phyloP scores from a whole-genome alignment of 441 rosid species.

The Corymbia citriodora region DNA sequence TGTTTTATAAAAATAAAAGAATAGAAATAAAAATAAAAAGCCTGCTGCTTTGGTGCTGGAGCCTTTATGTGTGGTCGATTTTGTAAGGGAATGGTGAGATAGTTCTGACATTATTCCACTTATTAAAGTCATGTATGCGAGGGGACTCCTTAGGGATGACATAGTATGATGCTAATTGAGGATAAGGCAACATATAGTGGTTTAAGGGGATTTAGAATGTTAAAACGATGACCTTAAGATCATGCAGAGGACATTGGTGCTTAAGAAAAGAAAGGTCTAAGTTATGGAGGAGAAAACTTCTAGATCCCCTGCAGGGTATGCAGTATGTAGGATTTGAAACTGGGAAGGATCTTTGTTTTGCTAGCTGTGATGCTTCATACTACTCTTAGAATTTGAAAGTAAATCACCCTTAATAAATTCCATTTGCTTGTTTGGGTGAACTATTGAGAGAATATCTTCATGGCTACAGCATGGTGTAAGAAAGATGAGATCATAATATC shows the following conservation, averaged over 20 bases:
- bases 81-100: background rate
- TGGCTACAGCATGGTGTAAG: background rate
- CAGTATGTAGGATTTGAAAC: background rate
- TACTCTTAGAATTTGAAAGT: background rate
- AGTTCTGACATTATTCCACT: background rate
- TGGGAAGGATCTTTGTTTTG: background rate
- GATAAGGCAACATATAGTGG: background rate
- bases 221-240: background rate
- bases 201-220: background rate
- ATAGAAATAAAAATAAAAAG: background rate
- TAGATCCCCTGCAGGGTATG: background rate
- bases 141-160: background rate
- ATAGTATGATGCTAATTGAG: background rate
- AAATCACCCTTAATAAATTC: background rate
- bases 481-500: background rate
- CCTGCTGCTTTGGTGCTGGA: background rate
- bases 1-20: background rate
- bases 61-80: background rate
- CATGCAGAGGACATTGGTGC: background rate
- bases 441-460: background rate
- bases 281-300: background rate
- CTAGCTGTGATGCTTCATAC: background rate
- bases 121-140: background rate
- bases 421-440: background rate
- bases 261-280: background rate